Conservation (phyloP, 331 rosid species). For the Telfairia occidentalis region DNA sequence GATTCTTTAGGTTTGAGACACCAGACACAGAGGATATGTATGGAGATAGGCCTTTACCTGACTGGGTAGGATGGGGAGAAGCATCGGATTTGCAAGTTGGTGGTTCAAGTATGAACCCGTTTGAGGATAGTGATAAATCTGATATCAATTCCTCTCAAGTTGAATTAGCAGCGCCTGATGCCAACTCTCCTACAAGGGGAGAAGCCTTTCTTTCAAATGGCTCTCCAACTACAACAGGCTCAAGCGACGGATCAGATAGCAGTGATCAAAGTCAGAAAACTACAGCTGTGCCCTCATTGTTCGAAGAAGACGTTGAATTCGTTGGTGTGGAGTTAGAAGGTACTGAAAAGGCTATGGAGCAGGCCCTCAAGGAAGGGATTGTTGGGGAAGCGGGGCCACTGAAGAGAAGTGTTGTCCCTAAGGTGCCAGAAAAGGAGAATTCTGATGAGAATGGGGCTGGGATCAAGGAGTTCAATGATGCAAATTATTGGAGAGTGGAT, state of each 20-base stretch:
- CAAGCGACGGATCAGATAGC: slow-evolving; percentile 30
- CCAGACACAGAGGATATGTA: slow-evolving; percentile 49
- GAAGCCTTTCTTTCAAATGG: slow-evolving; percentile 57
- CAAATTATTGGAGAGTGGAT: slow-evolving; percentile 97
- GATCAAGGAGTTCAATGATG: slow-evolving; percentile 80
- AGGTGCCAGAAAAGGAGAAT: slow-evolving; percentile 58
- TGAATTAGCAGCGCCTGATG: slow-evolving; percentile 36
- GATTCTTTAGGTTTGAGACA: slow-evolving; percentile 78
- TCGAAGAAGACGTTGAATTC: slow-evolving; percentile 92
- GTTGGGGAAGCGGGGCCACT: slow-evolving; percentile 98
- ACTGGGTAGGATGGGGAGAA: slow-evolving; percentile 87
- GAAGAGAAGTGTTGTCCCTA: slow-evolving; percentile 50
- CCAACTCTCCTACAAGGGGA: slow-evolving; percentile 28
- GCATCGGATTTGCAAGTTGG: slow-evolving; percentile 58
- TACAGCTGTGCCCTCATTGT: slow-evolving; percentile 59
- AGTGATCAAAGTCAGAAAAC: slow-evolving; percentile 40
- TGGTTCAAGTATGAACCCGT: slow-evolving; percentile 65
- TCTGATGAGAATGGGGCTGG: slow-evolving; percentile 64
- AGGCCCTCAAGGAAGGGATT: slow-evolving; percentile 94
- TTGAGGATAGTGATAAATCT: slow-evolving; percentile 49
- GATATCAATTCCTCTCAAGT: slow-evolving; percentile 25
- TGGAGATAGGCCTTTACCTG: slow-evolving; percentile 75
- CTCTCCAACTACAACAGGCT: slow-evolving; percentile 32
- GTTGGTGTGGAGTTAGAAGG: slow-evolving; percentile 94
- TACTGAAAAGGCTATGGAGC: slow-evolving; percentile 96